phyloP scores from a whole-genome alignment of 2,329 filamentous ascomycete species.

The Ascochyta clinopodiicola region DNA sequence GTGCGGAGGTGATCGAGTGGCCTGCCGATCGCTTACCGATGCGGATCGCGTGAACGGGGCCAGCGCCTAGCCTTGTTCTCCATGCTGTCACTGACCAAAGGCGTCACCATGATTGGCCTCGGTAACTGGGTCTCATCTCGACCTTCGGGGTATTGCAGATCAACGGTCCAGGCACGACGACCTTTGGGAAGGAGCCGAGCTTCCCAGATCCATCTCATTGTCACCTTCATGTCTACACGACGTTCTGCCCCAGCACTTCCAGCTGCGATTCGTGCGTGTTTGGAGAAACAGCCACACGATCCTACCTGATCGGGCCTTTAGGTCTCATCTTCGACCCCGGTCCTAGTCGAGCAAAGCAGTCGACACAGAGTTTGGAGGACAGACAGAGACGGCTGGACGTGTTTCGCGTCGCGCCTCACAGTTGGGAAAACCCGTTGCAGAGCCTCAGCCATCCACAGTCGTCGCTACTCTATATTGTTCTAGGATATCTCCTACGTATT shows the following conservation, averaged over 20 bases:
- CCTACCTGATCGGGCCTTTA: background rate
- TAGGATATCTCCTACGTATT: background rate
- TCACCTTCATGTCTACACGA: conserved; percentile 1
- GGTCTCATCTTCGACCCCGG: background rate
- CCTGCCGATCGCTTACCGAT: conserved; percentile 2
- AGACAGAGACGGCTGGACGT: background rate
- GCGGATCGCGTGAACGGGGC: conserved; percentile 5
- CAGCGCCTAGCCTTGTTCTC: background rate
- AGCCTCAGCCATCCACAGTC: background rate
- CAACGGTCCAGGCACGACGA: conserved; percentile 7
- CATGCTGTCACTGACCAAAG: conserved; percentile 2
- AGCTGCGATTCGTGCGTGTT: background rate
- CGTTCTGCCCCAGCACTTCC: background rate
- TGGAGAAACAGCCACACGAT: background rate
- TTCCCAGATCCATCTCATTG: background rate
- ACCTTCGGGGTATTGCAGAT: conserved; percentile 9
- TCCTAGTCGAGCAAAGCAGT: background rate
- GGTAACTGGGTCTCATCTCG: conserved; percentile 2
- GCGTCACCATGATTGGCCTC: conserved; percentile 11
- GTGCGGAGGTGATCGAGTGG: conserved; percentile 6
- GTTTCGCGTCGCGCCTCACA: background rate
- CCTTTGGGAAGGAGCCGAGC: conserved; percentile 6
- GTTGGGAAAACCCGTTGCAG: background rate
- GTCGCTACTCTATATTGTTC: background rate
- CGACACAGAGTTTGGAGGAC: background rate